Evolutionary conservation across 345 rosid genomes (phyloP), one percentile per base, ranked within the genome.

Genomic region (Laguncularia racemosa): DNA sequence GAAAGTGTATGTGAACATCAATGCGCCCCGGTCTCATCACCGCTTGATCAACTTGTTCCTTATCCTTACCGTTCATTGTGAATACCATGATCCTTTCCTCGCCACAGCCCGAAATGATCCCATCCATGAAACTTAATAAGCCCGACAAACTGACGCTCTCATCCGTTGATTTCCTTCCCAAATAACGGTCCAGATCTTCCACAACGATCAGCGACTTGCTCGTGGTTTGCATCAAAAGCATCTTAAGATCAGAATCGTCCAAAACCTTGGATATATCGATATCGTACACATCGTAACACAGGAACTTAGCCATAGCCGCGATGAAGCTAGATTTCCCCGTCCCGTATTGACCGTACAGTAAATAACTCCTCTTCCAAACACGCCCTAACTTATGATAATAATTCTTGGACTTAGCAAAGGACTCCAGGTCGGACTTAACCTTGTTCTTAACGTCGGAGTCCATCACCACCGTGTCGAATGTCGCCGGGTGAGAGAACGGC

Each of bases 1-100:
- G 96, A 23, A 95, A 95, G 59, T 85, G 77, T 3, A 95, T 80
- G 20, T 88, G 96, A 53, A 95, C 97, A 64, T 85, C 93, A 4
- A 85, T 68, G 62, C 86, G 76, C n/a, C 93, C 89, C 4, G 85
- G 85, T 61, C 87, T 60, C 23, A 72, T 61, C n/a, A 72, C 62
- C 45, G 71, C 72, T 47, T 56, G 62, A 61, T 81, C 80, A 6
- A 76, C 53, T 20, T 64, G 66, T 12, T 76, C 81, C 50, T 75
- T 75, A 21, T 76, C 81, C 48, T 73, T 75, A 21, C 38, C 55
- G 48, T 53, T 81, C 85, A 75, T 71, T 7, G 89, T 85, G 67
- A 81, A 82, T 0, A 83, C 89, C 85, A 85, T 69, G 38, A 80
- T 58, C 21, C 80, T 68, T 52, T 82, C 86, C 62, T 82, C 86